These are phyloP conservation scores for Balakata baccata DNA, from an alignment of 345 rosid species.

Conservation along the genomic window DNA sequence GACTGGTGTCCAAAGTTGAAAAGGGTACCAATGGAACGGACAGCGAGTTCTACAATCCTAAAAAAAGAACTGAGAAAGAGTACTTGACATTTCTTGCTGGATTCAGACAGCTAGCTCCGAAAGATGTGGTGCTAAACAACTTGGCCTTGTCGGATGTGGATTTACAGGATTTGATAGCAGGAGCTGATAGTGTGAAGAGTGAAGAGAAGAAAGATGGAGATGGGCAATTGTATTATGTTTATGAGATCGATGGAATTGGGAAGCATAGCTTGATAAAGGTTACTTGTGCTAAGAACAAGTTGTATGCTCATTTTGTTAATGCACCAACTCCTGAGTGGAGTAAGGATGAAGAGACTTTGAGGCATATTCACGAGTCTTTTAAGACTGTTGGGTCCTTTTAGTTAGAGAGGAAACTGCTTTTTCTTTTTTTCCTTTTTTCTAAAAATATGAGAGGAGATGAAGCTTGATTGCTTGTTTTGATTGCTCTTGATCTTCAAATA, in stretches of 20 bases:
- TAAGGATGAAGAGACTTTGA: conserved; percentile 62
- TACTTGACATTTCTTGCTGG: conserved; percentile 82
- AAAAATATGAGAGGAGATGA: neutral
- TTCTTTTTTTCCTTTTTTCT: neutral
- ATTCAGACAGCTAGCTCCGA: conserved; percentile 69
- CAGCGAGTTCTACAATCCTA: conserved; percentile 85
- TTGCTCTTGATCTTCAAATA: neutral
- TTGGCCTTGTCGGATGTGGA: conserved; percentile 78
- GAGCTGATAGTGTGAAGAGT: conserved; percentile 61
- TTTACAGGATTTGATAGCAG: conserved; percentile 72
- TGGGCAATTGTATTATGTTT: conserved; percentile 72
- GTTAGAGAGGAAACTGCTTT: neutral
- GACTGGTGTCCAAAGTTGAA: conserved; percentile 85
- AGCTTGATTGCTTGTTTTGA: conserved; percentile 12
- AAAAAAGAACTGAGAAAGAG: conserved; percentile 77
- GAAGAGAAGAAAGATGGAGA: conserved; percentile 60
- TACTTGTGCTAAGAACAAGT: conserved; percentile 83
- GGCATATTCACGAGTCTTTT: conserved; percentile 81
- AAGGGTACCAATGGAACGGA: conserved; percentile 92
- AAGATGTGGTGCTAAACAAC: conserved; percentile 70
- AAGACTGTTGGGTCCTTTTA: conserved; percentile 50
- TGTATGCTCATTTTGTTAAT: conserved; percentile 87
- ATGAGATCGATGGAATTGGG: conserved; percentile 72
- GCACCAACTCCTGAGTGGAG: conserved; percentile 86
- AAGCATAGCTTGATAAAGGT: conserved; percentile 73